phyloP scores from a whole-genome alignment of 257 asterid genomes.

The Verbascum thapsus region DNA sequence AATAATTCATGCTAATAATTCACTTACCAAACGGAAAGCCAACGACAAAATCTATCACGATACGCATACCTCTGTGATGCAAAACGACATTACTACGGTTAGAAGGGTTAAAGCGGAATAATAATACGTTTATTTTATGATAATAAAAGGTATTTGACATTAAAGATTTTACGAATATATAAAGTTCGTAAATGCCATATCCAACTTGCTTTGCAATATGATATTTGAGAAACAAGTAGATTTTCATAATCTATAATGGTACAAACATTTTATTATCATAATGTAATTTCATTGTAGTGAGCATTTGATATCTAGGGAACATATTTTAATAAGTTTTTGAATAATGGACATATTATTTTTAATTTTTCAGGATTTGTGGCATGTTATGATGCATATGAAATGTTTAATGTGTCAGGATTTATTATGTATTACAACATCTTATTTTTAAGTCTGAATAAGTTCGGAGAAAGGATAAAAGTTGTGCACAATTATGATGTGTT shows the following conservation, averaged over 20 bases:
- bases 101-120: neutral
- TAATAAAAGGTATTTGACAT: neutral
- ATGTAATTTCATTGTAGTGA: neutral
- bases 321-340: no score
- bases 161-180: neutral
- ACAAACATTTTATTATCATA: neutral
- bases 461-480: no score
- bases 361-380: no score
- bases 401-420: no score
- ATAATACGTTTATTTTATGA: neutral
- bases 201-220: neutral
- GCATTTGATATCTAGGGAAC: neutral
- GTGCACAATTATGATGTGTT: no score
- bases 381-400: no score
- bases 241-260: neutral
- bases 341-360: no score
- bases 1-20: neutral
- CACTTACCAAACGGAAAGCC: neutral
- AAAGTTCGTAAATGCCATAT: neutral
- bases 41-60: neutral
- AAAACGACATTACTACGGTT: neutral
- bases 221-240: neutral
- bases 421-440: no score
- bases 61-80: neutral
- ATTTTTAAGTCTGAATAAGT: no score